phyloP scores from a whole-genome alignment of 768 basidiomycete genomes.

The Leccinum truebloodii region DNA sequence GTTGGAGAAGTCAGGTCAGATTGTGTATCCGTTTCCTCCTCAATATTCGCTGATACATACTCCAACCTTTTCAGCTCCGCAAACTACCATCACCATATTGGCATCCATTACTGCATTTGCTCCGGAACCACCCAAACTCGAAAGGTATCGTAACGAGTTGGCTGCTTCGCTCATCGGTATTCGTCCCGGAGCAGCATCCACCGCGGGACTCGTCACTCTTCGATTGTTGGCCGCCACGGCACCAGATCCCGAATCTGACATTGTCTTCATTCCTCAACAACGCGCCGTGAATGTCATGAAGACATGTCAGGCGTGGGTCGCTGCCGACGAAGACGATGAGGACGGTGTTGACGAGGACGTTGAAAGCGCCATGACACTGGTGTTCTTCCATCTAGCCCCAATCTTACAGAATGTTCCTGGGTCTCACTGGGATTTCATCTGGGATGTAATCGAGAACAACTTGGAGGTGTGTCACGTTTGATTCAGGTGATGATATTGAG shows the following conservation, averaged over 20 bases:
- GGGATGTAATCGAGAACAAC: conserved; percentile 85
- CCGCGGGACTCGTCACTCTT: conserved; percentile 67
- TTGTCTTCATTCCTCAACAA: conserved; percentile 81
- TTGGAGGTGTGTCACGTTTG: conserved; percentile 63
- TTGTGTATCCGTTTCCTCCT: background rate
- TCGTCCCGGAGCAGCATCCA: conserved; percentile 58
- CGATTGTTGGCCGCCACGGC: conserved; percentile 71
- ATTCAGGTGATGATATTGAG: background rate
- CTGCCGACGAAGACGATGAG: conserved; percentile 47
- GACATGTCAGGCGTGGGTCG: conserved; percentile 82
- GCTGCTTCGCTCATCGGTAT: conserved; percentile 80
- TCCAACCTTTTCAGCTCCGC: conserved; percentile 52
- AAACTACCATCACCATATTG: conserved; percentile 67
- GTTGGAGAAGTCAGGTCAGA: conserved; percentile 62
- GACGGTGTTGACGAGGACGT: conserved; percentile 75
- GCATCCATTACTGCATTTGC: conserved; percentile 59
- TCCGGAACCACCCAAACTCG: conserved; percentile 69
- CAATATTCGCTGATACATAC: background rate
- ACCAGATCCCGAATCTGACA: conserved; percentile 75
- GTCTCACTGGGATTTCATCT: conserved; percentile 90
- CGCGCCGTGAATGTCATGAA: conserved; percentile 88
- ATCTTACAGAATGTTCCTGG: conserved; percentile 87
- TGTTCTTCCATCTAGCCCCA: conserved; percentile 78
- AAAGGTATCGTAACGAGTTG: conserved; percentile 85
- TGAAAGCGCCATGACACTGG: conserved; percentile 71